These are phyloP conservation scores for Rhodosporidiobolus sp. DNA, from an alignment of 768 basidiomycete species.

Conservation along the genomic window DNA sequence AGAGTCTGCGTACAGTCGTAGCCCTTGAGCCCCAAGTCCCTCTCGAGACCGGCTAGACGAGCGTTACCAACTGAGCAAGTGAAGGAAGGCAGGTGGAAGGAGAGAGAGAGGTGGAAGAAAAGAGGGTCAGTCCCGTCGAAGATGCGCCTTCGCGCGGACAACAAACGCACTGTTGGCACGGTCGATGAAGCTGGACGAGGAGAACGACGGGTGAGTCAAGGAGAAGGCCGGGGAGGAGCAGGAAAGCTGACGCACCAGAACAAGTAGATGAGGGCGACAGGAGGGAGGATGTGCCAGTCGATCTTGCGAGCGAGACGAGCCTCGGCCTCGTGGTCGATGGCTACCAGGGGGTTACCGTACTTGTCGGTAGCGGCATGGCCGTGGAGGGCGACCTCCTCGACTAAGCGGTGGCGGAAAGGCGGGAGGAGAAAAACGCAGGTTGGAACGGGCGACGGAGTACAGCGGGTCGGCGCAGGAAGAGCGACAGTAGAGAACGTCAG, in stretches of 20 bases:
- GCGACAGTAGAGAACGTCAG: no score
- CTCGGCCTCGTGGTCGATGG: constrained; percentile 22
- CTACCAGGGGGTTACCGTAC: constrained; percentile 18
- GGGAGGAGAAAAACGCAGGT: neutral
- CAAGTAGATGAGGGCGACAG: constrained; percentile 20
- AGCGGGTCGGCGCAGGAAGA: no score
- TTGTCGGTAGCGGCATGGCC: constrained; percentile 40
- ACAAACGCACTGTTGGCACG: constrained; percentile 7
- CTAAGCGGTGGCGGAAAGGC: no score
- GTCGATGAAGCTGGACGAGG: constrained; percentile 11
- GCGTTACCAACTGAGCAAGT: constrained; percentile 39
- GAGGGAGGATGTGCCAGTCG: constrained; percentile 25
- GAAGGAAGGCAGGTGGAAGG: no score
- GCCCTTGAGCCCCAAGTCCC: constrained; percentile 39
- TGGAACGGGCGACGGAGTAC: neutral
- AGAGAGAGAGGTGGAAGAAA: no score
- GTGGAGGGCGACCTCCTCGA: constrained; percentile 27
- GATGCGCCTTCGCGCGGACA: no score
- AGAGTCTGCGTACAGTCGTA: no score
- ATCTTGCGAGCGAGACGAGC: constrained; percentile 23
- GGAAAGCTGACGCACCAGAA: constrained; percentile 11
- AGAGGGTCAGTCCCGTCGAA: no score
- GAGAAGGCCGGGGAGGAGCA: neutral
- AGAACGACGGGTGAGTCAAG: neutral
- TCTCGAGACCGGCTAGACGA: constrained; percentile 42